phyloP scores from a whole-genome alignment of 495 filamentous ascomycete species.

The Lophium mytilinum region DNA sequence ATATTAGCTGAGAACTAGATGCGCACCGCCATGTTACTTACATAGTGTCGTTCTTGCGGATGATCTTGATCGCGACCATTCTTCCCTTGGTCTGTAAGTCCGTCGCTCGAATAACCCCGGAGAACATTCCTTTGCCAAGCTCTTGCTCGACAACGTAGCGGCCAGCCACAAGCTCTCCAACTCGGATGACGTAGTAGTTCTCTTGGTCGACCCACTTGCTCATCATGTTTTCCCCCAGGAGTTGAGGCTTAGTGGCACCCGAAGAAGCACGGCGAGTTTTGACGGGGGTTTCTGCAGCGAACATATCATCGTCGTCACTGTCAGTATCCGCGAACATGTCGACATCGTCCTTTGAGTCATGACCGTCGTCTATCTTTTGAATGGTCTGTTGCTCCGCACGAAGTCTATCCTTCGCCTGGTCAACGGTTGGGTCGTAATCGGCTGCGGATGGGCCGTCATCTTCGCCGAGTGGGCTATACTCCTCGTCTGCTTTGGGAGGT shows the following conservation, averaged over 20 bases:
- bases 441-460: constrained; percentile 83
- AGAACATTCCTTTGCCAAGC: constrained; percentile 94
- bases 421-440: constrained; percentile 87
- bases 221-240: constrained; percentile 70
- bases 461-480: constrained; percentile 38
- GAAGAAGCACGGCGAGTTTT: constrained; percentile 37
- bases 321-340: constrained; percentile 97
- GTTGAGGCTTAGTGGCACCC: constrained; percentile 40
- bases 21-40: background rate
- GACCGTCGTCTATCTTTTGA: constrained; percentile 49
- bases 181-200: constrained; percentile 87
- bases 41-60: constrained; percentile 28
- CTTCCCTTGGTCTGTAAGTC: constrained; percentile 60
- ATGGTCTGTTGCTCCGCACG: constrained; percentile 59
- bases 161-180: constrained; percentile 79
- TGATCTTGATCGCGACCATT: constrained; percentile 31
- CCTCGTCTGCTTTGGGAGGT: constrained; percentile 47
- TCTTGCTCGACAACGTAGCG: constrained; percentile 80
- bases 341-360: constrained; percentile 51
- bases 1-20: background rate
- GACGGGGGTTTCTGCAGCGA: constrained; percentile 53
- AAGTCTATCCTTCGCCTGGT: constrained; percentile 82
- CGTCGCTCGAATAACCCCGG: constrained; percentile 83
- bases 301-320: constrained; percentile 83
- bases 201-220: constrained; percentile 92